Base-by-base conservation (phyloP, 2,329 filamentous ascomycete species). In the Penicillium griseofulvum region DNA sequence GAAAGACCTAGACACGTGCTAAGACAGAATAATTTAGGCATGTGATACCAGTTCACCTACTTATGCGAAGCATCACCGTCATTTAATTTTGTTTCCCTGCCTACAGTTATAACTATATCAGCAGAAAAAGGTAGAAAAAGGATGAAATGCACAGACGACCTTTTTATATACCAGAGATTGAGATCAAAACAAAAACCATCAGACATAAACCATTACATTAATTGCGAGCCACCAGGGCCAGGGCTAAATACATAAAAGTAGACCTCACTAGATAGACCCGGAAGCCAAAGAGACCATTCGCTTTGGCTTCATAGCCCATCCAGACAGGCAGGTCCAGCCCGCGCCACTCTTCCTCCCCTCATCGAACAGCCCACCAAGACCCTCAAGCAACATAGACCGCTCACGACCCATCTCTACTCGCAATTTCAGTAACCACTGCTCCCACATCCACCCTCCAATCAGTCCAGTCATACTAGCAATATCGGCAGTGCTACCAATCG, bases 401-500 rank as follows among this genome's bases (percentile, higher is more conserved):
- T 80, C 78, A 69, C 90, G 87, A 26, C 89, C 88, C 68, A 90
- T 94, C 78, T 97, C 92, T 76, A 87, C 83, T 76, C 94, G 89
- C 66, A 93, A 83, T 68, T 91, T 90, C 63, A 97, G 77, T 72
- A 97, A 83, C 94, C 94, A 99, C 71, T 90, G 89, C 81, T 99
- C 94, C 93, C 92, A 99, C 71, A 87, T 87, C 87, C 91, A 94
- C 26, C 88, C 87, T 5, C 91, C 94, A 0, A 93, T 85, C 38
- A 97, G 77, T 19, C 92, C 92, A 12, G 89, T 88, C 61, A 96
- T 80, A 64, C 83, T 86, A 1, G 90, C 89, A 14, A 87, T 84
- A 68, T 86, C 84, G 47, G 86, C 83, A 0, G 88, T 91, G 65
- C 83, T 88, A 8, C 89, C 89, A n/a, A 80, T 68, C 1, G 78